A percentile compares a stretch with the other conserved stretches of the same genome.
These are phyloP conservation scores for Stromatinia cepivora DNA, from an alignment of 2,329 filamentous ascomycete species.

Conservation along the genomic window DNA sequence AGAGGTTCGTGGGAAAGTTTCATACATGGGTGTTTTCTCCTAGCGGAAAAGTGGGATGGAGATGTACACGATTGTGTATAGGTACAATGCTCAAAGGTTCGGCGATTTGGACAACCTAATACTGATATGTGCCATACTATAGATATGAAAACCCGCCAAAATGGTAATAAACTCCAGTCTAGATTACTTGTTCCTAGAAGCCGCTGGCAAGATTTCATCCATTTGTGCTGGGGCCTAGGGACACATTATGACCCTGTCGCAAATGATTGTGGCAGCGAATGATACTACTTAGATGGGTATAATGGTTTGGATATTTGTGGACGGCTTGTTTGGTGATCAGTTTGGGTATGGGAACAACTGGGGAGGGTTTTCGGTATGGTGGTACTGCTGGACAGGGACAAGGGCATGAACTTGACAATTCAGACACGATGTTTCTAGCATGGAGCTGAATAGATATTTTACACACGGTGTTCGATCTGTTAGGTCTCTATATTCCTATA, in stretches of 20 bases:
- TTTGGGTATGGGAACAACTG: neutral
- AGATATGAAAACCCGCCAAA: neutral
- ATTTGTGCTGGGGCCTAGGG: neutral
- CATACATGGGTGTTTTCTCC: neutral
- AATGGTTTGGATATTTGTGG: neutral
- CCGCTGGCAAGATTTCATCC: conserved; percentile 6
- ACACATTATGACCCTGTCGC: neutral
- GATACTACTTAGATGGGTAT: neutral
- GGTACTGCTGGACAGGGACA: neutral
- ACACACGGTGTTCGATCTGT: neutral
- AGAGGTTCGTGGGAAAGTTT: neutral
- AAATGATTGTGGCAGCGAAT: neutral
- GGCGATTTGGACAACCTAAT: neutral
- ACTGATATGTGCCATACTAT: neutral
- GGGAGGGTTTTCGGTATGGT: no score
- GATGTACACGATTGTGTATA: neutral
- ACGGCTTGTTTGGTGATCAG: neutral
- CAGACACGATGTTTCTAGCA: neutral
- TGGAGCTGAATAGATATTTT: neutral
- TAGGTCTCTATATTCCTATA: neutral
- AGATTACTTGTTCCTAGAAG: neutral
- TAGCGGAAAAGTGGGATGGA: neutral
- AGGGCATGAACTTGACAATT: neutral
- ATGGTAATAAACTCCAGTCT: neutral
- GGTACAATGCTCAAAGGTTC: neutral